Base-by-base conservation (phyloP, 2,329 filamentous ascomycete species). In the Cladosporium sp. region DNA sequence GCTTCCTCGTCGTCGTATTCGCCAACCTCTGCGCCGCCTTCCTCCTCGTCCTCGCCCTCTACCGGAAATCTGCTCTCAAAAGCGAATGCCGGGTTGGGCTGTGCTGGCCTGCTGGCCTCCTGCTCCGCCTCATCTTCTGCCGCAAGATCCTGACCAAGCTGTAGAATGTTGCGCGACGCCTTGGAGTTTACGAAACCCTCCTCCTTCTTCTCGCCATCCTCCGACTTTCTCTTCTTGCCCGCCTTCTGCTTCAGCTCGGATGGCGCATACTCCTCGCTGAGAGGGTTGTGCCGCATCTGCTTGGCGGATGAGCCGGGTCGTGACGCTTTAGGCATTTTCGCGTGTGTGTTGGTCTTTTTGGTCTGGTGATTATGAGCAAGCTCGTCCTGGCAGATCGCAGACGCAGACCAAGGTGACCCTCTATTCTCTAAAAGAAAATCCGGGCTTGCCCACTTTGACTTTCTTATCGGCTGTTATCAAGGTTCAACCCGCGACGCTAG, bases 81-180 rank as follows among this genome's bases (percentile, higher is more conserved):
- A 55, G 85, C 82, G 64, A 95, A 96, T 3, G 87, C 81, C 22
- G 77, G 68, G 59, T 86, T 84, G 1, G 58, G 43, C 38, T 69
- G 64, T 16, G 72, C 67, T 51, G 73, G 64, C 54, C 70, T 63
- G 54, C 56, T 72, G 57, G 65, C 61, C 52, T 67, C 59, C 43
- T 66, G 69, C 57, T 81, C 76, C 29, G 75, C 74, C 50, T 78
- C 78, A 49, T 92, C 88, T 67, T 97, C 92, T 36, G 93, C 88
- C 12, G 83, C 85, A 12, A 98, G 76, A 64, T 95, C 88, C 62
- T 91, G 86, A 49, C 92, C 92, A 61, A 97, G 88, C 58, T 86
- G 82, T 53, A 98, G 67, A 66, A 98, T 98, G 62, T 88, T 90
- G 59, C 84, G 80, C 51, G 92, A 95, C 15, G 91, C 84, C 67